These are phyloP conservation scores for Harringtonia aguacate DNA, from an alignment of 2,329 filamentous ascomycete genomes.

Conservation along the genomic window DNA sequence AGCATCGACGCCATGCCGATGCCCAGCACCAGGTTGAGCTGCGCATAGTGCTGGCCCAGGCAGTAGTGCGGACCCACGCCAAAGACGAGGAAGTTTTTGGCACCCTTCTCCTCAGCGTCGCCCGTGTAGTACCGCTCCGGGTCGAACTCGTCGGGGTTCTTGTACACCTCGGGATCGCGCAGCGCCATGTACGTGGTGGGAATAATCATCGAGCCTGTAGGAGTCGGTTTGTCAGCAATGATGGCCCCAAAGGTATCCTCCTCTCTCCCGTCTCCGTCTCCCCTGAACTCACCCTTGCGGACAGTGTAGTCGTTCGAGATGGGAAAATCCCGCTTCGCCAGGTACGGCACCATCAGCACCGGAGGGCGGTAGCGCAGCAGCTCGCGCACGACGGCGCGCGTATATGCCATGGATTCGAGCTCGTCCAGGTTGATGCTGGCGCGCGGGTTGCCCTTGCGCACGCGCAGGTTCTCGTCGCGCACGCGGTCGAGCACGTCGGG, in stretches of 20 bases:
- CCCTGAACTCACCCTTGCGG: conserved; percentile 65
- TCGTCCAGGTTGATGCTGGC: conserved; percentile 69
- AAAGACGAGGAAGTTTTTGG: conserved; percentile 96
- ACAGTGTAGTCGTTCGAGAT: conserved; percentile 83
- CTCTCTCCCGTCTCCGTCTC: no score
- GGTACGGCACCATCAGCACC: conserved; percentile 93
- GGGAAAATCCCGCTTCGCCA: conserved; percentile 91
- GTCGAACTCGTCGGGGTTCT: conserved; percentile 78
- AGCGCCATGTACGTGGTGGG: conserved; percentile 84
- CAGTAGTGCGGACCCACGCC: conserved; percentile 96
- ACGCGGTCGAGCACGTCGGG: conserved; percentile 87
- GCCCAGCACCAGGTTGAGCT: conserved; percentile 79
- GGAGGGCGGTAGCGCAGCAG: conserved; percentile 89
- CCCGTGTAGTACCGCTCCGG: conserved; percentile 88
- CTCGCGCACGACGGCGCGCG: conserved; percentile 83
- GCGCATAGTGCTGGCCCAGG: conserved; percentile 84
- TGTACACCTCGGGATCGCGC: conserved; percentile 86
- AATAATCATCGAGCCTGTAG: conserved; percentile 84
- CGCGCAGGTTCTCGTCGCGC: conserved; percentile 76
- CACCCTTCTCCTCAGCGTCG: conserved; percentile 71
- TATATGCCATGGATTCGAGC: conserved; percentile 82
- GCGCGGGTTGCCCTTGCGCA: conserved; percentile 64
- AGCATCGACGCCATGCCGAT: conserved; percentile 81
- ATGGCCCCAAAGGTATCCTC: no score
- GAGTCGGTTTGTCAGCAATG: no score